phyloP scores from a whole-genome alignment of 2,329 filamentous ascomycete species.

The Thelonectria rubi region DNA sequence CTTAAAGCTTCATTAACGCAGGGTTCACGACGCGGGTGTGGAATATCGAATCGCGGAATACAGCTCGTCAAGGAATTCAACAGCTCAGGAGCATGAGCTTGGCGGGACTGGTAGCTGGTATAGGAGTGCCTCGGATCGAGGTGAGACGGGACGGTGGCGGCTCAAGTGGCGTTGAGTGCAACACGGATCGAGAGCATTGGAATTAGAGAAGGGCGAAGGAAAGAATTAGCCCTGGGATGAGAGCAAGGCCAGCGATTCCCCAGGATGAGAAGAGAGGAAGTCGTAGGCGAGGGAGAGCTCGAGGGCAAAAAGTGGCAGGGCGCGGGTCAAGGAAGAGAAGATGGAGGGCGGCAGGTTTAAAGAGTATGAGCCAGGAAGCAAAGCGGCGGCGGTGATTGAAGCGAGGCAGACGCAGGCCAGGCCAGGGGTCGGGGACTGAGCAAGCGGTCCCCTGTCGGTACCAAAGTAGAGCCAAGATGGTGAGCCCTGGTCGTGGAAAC shows the following conservation, averaged over 20 bases:
- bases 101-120: constrained; percentile 3
- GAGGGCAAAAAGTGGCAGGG: constrained; percentile 25
- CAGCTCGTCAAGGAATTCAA: neutral
- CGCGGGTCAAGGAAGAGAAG: constrained; percentile 30
- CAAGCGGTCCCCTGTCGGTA: constrained; percentile 27
- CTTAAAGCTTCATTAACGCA: constrained; percentile 33
- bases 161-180: constrained; percentile 2
- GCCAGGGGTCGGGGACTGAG: constrained; percentile 37
- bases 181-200: constrained; percentile 6
- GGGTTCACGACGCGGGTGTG: constrained; percentile 6
- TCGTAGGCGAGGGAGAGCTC: constrained; percentile 28
- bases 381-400: constrained; percentile 41
- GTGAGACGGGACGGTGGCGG: constrained; percentile 5
- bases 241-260: constrained; percentile 35
- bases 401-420: constrained; percentile 38
- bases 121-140: constrained; percentile 7
- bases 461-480: constrained; percentile 15
- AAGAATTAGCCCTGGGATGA: constrained; percentile 27
- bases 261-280: constrained; percentile 31
- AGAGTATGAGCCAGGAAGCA: constrained; percentile 38
- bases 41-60: constrained; percentile 2
- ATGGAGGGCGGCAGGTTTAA: constrained; percentile 48
- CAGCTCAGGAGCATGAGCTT: neutral
- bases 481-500: constrained; percentile 24
- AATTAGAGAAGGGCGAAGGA: constrained; percentile 30